Base-by-base conservation (phyloP, 108 stramenopile genomes). In the Pseudonitzschia delicatissima region DNA sequence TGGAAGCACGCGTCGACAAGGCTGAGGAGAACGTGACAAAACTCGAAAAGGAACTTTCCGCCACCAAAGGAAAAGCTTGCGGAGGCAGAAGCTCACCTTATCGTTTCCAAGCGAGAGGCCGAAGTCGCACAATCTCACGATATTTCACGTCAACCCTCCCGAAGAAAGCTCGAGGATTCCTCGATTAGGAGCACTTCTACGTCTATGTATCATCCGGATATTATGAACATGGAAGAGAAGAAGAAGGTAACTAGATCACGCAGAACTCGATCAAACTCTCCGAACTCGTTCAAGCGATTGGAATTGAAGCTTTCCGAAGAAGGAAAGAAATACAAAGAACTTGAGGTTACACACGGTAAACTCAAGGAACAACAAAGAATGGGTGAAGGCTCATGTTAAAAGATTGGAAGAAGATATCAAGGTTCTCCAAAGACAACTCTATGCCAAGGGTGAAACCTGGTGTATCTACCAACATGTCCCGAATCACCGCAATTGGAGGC, bases 351-450 rank as follows among this genome's bases (percentile, higher is more conserved):
- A 28, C 69, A 73, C 64, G 77, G 82, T 40, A 80, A 80, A 45
- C 64, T 91, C 28, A 78, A 87, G 63, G 83, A 91, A 45, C 90
- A 94, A 57, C 85, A 87, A 62, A 71, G 90, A 40, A 94, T 94
- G 89, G 73, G 77, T 33, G 75, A 86, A 48, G n/a, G 73, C 76
- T 44, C 87, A 85, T 72, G 80, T 81, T 48, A 86, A 80, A 63
- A 77, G 77, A 21, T 64, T 94, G 42, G 90, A 94, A 52, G 81
- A 80, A 55, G 90, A 94, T 40, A 71, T 94, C 29, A 78, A 77
- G 64, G 73, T 86, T 45, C 69, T 94, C 6, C 86, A 87, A 47
- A 81, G 67, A 62, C 76, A 90, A 61, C 68, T 88, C 29, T 66
- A 74, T 18, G 64, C 77, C 12, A 83, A 73, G 28, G 76, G 69